Conservation (phyloP, 768 basidiomycete genomes). For the Obba rivulosa region DNA sequence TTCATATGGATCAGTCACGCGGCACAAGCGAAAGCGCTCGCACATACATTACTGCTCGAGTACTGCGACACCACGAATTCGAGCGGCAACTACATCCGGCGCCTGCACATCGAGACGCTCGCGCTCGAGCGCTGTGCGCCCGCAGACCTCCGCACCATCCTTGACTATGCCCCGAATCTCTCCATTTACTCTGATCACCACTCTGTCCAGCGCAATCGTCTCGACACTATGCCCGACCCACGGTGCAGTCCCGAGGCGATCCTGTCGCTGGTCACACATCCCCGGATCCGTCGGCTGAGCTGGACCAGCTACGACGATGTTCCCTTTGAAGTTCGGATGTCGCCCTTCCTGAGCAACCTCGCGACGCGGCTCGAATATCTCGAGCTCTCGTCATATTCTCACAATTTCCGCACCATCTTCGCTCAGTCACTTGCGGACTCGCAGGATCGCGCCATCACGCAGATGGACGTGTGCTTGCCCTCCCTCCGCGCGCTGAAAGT, state of each 20-base stretch:
- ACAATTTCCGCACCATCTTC: constrained; percentile 35
- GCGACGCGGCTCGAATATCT: constrained; percentile 58
- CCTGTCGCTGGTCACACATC: constrained; percentile 52
- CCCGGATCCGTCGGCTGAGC: constrained; percentile 52
- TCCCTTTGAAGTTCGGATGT: constrained; percentile 49
- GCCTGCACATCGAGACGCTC: constrained; percentile 68
- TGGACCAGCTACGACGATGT: constrained; percentile 73
- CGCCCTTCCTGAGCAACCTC: constrained; percentile 45
- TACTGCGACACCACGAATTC: constrained; percentile 26
- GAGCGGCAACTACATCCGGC: constrained; percentile 43
- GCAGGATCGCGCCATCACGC: neutral
- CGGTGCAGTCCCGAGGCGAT: constrained; percentile 51
- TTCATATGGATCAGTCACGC: constrained; percentile 64
- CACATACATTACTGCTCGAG: constrained; percentile 38
- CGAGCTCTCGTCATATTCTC: constrained; percentile 56
- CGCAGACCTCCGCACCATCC: constrained; percentile 59
- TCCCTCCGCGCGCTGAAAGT: constrained; percentile 64
- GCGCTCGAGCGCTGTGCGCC: constrained; percentile 60
- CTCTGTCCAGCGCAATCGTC: constrained; percentile 52
- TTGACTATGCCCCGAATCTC: constrained; percentile 58
- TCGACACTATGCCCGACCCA: constrained; percentile 38
- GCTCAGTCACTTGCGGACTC: constrained; percentile 2
- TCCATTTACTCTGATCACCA: constrained; percentile 60
- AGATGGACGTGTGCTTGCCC: constrained; percentile 45
- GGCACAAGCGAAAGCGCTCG: constrained; percentile 42